Conservation (phyloP, 345 rosid genomes). For the Kernera saxatilis region DNA sequence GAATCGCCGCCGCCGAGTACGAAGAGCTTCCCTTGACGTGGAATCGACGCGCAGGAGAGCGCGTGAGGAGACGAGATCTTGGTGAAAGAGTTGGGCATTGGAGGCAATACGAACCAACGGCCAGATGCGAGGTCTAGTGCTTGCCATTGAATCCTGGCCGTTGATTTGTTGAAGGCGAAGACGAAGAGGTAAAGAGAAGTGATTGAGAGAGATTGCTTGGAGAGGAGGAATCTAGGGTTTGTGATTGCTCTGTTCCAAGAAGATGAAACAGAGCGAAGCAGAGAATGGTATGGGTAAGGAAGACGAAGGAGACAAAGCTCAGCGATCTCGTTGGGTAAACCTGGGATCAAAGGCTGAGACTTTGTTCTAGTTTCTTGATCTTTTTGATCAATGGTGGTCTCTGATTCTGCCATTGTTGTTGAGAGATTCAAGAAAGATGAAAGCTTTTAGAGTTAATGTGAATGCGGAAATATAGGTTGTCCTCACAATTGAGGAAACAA, state of each 20-base stretch:
- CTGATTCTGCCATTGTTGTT: constrained; percentile 7
- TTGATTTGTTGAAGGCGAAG: constrained; percentile 51
- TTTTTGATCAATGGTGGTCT: neutral
- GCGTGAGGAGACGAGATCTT: constrained; percentile 40
- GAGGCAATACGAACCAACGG: constrained; percentile 62
- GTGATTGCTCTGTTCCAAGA: constrained; percentile 57
- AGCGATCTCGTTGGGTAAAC: constrained; percentile 61
- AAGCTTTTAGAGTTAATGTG: neutral
- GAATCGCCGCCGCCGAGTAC: constrained; percentile 62
- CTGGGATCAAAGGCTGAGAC: constrained; percentile 52
- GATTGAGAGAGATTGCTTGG: constrained; percentile 43
- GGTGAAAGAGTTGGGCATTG: constrained; percentile 56
- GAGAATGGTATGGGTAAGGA: constrained; percentile 57
- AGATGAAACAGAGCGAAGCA: constrained; percentile 54
- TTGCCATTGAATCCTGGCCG: constrained; percentile 69
- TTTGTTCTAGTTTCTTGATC: neutral
- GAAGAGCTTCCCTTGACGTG: constrained; percentile 54
- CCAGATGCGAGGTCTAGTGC: constrained; percentile 53
- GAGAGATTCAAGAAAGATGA: neutral
- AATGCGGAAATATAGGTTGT: neutral
- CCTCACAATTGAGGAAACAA: neutral
- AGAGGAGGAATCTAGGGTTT: constrained; percentile 40
- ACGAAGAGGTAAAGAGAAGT: constrained; percentile 54
- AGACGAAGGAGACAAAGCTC: constrained; percentile 62
- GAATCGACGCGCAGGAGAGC: constrained; percentile 57